Evolutionary conservation across 2,329 filamentous ascomycete genomes (phyloP).

Genomic region (Colletotrichum sp.): DNA sequence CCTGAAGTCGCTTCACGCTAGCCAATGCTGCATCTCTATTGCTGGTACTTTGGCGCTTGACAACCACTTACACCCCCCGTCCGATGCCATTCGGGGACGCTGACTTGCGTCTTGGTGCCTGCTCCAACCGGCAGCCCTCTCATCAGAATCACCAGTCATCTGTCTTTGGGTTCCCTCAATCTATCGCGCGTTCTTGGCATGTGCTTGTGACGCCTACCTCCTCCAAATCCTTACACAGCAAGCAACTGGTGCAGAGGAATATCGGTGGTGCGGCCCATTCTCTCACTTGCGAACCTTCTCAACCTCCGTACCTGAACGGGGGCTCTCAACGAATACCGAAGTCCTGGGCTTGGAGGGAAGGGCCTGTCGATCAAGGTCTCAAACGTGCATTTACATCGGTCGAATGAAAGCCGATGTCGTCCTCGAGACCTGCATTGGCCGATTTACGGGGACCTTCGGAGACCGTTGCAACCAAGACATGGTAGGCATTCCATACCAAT

Average conservation of each 20-base stretch:
- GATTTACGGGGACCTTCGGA: constrained; percentile 7
- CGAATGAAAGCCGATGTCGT: constrained; percentile 4
- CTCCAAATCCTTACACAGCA: neutral
- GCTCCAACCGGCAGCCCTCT: neutral
- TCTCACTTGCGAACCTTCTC: neutral
- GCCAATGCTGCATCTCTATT: neutral
- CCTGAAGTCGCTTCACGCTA: neutral
- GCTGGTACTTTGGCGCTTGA: neutral
- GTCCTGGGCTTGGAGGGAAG: constrained; percentile 26
- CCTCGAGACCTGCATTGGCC: constrained; percentile 19
- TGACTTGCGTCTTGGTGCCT: constrained; percentile 15
- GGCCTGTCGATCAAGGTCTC: constrained; percentile 26
- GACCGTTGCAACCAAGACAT: constrained; percentile 10
- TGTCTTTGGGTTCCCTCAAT: constrained; percentile 7
- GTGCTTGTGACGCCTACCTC: neutral
- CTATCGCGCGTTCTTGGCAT: neutral
- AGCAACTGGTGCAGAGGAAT: neutral
- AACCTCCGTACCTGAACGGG: neutral
- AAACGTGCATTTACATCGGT: constrained; percentile 17
- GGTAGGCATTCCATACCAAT: neutral
- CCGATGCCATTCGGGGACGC: constrained; percentile 1
- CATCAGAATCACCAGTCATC: neutral
- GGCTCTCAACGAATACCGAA: constrained; percentile 8
- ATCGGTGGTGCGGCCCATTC: neutral
- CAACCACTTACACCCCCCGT: neutral